phyloP scores from a whole-genome alignment of 2,329 filamentous ascomycete genomes.

The Botryotinia globosa region DNA sequence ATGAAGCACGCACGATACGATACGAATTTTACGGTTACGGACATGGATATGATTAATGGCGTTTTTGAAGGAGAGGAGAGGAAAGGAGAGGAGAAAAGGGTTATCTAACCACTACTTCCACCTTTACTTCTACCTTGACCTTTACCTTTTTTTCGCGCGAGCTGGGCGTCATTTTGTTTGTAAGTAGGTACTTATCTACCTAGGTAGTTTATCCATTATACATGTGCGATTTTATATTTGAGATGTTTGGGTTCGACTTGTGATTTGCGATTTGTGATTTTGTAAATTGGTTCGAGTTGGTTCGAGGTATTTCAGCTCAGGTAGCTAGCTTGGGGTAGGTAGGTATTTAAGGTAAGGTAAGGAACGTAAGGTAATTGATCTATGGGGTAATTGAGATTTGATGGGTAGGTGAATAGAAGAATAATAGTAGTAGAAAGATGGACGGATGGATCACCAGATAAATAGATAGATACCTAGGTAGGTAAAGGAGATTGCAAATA shows the following conservation, averaged over 20 bases:
- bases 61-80: neutral
- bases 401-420: too few relatives aligned
- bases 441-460: neutral
- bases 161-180: neutral
- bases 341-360: too few relatives aligned
- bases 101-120: neutral
- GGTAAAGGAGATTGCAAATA: neutral
- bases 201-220: neutral
- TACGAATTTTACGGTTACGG: neutral
- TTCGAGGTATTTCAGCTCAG: too few relatives aligned
- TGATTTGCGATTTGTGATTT: too few relatives aligned
- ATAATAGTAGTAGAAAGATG: too few relatives aligned
- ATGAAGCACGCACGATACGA: neutral
- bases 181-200: neutral
- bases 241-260: neutral
- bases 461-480: neutral
- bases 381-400: too few relatives aligned
- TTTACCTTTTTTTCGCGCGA: too few relatives aligned
- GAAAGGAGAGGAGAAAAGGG: neutral
- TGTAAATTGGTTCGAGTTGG: too few relatives aligned
- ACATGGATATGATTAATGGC: neutral
- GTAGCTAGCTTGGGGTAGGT: too few relatives aligned
- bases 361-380: too few relatives aligned
- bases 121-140: neutral
- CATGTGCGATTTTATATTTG: neutral